Evolutionary conservation across 768 basidiomycete genomes (phyloP), one percentile per base, ranked within the genome.

Genomic region (Boletus vermiculosoides): DNA sequence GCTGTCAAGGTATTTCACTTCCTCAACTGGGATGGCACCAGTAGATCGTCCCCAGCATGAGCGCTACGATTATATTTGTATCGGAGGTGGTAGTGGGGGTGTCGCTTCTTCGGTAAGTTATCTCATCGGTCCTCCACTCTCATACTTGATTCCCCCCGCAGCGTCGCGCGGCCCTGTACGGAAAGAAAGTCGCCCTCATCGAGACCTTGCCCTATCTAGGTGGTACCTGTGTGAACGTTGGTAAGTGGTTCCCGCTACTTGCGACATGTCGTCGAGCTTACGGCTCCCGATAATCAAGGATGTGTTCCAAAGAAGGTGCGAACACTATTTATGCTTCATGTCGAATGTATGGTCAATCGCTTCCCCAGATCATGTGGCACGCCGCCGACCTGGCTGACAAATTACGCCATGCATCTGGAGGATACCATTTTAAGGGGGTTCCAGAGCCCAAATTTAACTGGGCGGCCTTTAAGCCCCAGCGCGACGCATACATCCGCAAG

Each of bases 181-280:
- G 95, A 40, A 92, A 90, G 72, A 96, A 94, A 73, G 92, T 93
- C 51, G 96, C 94, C 13, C 75, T 98, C 28, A 83, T 98, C 16
- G 97, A 99, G 70, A 79, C 76, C 45, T 82, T 84, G 5, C 81
- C 84, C 11, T 68, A 81, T 40, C 80, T 95, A 3, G 97, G 97
- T 34, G 97, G 96, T 50, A 98, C 96, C 37, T 99, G 97, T 69
- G 97, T 99, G 57, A 98, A 98, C 72, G 96, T 99, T 57, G 96
- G 94, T 90, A 63, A 62, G 90, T 79, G 36, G 30, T 42, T 11
- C 25, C 4, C 33, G 7, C 40, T 40, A 12, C 37, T 48, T 52
- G 45, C 33, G 18, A 34, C 41, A 13, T n/a, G 2, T 40, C 16
- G 18, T 37, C 20, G 33, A 55, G 47, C 57, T 60, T n/a, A 65